Evolutionary conservation across 768 basidiomycete species (phyloP), one percentile per base, ranked within the genome.

Genomic region (Gloeostereum incarnatum): DNA sequence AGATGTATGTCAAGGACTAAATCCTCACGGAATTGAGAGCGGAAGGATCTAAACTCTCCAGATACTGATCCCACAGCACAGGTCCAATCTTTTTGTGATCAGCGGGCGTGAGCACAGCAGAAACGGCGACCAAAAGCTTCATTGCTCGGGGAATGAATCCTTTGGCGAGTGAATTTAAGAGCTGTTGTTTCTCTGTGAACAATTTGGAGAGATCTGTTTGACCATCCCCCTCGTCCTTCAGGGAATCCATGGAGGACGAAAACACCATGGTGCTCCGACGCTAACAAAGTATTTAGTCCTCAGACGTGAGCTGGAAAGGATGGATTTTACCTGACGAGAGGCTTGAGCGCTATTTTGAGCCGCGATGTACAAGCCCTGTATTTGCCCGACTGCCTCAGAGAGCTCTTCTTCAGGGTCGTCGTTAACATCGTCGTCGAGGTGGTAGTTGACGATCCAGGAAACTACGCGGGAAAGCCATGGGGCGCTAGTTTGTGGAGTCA

Each of bases 111-210:
- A 86, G 50, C 25, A 79, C 49, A 0, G 69, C 65, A 3, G 76
- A 81, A 39, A 85, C 62, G 2, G 71, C 55, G 5, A 86, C 83
- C 11, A 87, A 60, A 8, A 87, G 62, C 42, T 76, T 71, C 46
- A 81, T 56, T 3, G 68, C 60, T 43, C 68, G 71, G 4, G 62
- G 54, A 1, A 57, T 43, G 39, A 73, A 68, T 4, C 69, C 69
- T 41, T 63, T 68, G 4, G 60, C 49, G 4, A 77, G 51, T 3
- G 70, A 69, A 8, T 58, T 50, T 8, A 77, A 37, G 21, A 76
- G 48, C 21, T 63, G 51, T 25, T 54, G 46, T 35, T 63, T 62
- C 31, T 60, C 50, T 4, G 51, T 46, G 20, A 75, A 65, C 40
- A 45, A 18, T 26, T 43, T 19, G 8, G 33, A n/a, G 13, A 34